A percentile compares a stretch with the other conserved stretches of the same genome.
Conservation (phyloP, 1,139 yeast species). For the Pichiaceae sp. region DNA sequence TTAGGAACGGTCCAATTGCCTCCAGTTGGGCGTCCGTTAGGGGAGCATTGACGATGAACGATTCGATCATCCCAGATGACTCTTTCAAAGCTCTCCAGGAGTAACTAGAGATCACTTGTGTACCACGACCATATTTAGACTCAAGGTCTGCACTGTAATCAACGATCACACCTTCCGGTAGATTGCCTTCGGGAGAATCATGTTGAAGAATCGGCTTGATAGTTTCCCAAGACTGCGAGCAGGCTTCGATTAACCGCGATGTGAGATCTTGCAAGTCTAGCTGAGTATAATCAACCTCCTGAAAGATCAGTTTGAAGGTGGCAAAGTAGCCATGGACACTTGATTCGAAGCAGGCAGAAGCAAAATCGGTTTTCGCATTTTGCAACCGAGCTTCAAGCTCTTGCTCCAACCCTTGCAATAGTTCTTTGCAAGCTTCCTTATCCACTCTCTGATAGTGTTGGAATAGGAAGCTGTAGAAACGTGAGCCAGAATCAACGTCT, state of each 20-base stretch:
- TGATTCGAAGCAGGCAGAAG: conserved; percentile 33
- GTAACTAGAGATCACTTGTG: conserved; percentile 59
- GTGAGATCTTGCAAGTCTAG: conserved; percentile 3
- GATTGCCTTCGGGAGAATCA: conserved; percentile 59
- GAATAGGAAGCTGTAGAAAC: conserved; percentile 45
- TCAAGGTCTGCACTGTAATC: conserved; percentile 28
- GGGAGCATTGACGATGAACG: conserved; percentile 27
- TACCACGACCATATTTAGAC: conserved; percentile 39
- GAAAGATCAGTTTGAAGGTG: conserved; percentile 44
- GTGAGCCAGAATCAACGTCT: conserved; percentile 77
- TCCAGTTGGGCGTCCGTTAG: conserved; percentile 17
- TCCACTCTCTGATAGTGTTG: conserved; percentile 16
- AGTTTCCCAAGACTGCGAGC: conserved; percentile 41
- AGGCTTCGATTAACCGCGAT: conserved; percentile 18
- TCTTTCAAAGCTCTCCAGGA: conserved; percentile 87
- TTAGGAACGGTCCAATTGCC: conserved; percentile 44
- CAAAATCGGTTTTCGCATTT: conserved; percentile 26
- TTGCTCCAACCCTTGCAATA: conserved; percentile 27
- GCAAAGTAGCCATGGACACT: conserved; percentile 64
- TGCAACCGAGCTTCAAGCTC: conserved; percentile 24
- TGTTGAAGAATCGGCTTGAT: conserved; percentile 51
- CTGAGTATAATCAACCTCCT: conserved; percentile 20
- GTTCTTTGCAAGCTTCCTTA: conserved; percentile 17
- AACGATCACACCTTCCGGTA: conserved; percentile 36
- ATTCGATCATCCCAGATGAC: conserved; percentile 46